phyloP scores from a whole-genome alignment of 1,139 yeast genomes.

The Hanseniaspora gamundiae region DNA sequence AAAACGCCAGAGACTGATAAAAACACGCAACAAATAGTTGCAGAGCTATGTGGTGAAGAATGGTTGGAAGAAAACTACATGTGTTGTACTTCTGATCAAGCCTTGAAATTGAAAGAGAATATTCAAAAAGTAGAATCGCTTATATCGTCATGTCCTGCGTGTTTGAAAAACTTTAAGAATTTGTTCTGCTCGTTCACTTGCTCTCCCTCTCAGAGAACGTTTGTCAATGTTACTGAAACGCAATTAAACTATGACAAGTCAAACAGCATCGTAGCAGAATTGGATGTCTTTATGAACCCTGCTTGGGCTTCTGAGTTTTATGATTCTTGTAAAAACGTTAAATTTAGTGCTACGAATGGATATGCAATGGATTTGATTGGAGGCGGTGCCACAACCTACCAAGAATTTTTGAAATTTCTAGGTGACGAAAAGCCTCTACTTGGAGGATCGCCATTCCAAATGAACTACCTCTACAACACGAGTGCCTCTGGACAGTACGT shows the following conservation, averaged over 20 bases:
- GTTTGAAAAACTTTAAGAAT: constrained; percentile 72
- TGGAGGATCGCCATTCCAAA: constrained; percentile 95
- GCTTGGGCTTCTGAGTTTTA: constrained; percentile 51
- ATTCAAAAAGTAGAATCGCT: constrained; percentile 66
- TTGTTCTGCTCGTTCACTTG: constrained; percentile 86
- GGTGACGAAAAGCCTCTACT: constrained; percentile 90
- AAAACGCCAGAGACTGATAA: constrained; percentile 29
- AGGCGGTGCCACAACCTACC: constrained; percentile 77
- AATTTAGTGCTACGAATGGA: constrained; percentile 91
- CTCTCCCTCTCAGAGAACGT: constrained; percentile 69
- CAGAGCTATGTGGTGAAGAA: constrained; percentile 58
- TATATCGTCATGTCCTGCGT: constrained; percentile 90
- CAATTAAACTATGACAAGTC: constrained; percentile 42
- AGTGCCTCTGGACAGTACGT: constrained; percentile 19
- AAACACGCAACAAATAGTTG: constrained; percentile 36
- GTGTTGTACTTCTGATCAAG: constrained; percentile 47
- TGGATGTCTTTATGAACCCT: constrained; percentile 51
- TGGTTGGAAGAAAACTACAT: constrained; percentile 35
- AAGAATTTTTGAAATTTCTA: constrained; percentile 66
- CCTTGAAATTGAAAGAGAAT: constrained; percentile 36
- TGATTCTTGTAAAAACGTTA: constrained; percentile 80
- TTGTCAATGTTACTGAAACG: constrained; percentile 53
- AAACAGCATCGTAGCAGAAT: constrained; percentile 50
- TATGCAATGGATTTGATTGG: constrained; percentile 95
- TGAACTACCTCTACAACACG: constrained; percentile 50